phyloP scores from a whole-genome alignment of 176 grass and related monocot species.

The Carex kokanica region DNA sequence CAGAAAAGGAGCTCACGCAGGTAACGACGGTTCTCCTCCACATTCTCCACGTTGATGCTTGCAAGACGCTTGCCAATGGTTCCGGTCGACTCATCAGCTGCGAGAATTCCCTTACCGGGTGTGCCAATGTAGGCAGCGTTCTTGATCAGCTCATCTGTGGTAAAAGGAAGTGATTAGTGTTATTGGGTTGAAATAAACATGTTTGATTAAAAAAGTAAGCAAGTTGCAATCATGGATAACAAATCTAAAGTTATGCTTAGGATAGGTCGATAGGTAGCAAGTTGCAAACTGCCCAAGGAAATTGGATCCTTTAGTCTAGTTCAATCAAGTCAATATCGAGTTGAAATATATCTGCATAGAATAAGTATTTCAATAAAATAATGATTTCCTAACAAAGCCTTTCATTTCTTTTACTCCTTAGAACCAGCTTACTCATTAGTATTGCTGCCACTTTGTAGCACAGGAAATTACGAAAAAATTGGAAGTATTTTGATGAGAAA shows the following conservation, averaged over 20 bases:
- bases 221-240: neutral
- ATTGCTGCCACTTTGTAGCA: neutral
- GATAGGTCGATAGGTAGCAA: neutral
- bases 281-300: neutral
- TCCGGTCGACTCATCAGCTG: constrained; percentile 81
- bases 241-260: neutral
- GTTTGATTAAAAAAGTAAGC: neutral
- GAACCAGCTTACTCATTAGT: neutral
- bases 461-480: neutral
- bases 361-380: neutral
- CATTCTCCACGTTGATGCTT: constrained; percentile 87
- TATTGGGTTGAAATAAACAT: neutral
- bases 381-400: too few species aligned
- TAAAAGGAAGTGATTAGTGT: neutral
- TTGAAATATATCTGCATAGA: neutral
- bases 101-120: constrained; percentile 85
- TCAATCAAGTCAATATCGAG: neutral
- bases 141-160: constrained; percentile 85
- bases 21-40: constrained; percentile 75
- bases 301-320: neutral
- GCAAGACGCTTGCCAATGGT: constrained; percentile 82
- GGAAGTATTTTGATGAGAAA: neutral
- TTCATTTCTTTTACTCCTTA: neutral
- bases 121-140: constrained; percentile 85
- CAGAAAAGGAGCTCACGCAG: constrained; percentile 87